phyloP scores from a whole-genome alignment of 1,139 yeast genomes.

The Zygosaccharomyces sapae region DNA sequence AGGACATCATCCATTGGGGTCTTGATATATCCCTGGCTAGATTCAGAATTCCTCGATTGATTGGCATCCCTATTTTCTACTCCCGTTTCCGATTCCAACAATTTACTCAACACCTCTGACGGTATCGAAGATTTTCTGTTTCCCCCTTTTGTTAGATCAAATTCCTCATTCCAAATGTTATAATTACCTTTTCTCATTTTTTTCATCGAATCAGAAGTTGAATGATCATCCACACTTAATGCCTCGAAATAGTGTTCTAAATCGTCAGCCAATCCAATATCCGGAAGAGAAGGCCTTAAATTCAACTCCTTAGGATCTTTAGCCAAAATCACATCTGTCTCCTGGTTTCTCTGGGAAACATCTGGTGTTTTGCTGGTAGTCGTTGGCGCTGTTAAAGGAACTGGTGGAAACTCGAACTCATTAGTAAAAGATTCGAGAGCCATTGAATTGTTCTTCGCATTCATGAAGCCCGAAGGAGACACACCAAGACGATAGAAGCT shows the following conservation, averaged over 20 bases:
- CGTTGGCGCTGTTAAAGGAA: not conserved
- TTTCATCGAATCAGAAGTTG: constrained; percentile 6
- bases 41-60: constrained; percentile 3
- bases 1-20: constrained; percentile 16
- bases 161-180: constrained; percentile 13
- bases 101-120: constrained; percentile 12
- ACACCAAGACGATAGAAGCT: not conserved
- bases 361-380: not conserved
- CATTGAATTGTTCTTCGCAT: not conserved
- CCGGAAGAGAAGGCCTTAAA: constrained; percentile 11
- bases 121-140: constrained; percentile 10
- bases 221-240: constrained; percentile 12
- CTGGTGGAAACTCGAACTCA: constrained; percentile 2
- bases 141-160: constrained; percentile 5
- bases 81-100: constrained; percentile 9
- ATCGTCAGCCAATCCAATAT: constrained; percentile 12
- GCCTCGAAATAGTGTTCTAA: constrained; percentile 12
- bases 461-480: not conserved
- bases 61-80: not conserved
- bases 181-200: constrained; percentile 4
- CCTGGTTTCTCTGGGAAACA: not conserved
- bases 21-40: constrained; percentile 9
- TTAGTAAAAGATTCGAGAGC: not conserved
- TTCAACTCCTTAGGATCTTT: constrained; percentile 5
- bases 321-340: not conserved